Percentiles rank a stretch among this genome's conserved stretches.
Evolutionary conservation across 495 filamentous ascomycete genomes (phyloP).

Genomic region (Neurospora tetraspora): DNA sequence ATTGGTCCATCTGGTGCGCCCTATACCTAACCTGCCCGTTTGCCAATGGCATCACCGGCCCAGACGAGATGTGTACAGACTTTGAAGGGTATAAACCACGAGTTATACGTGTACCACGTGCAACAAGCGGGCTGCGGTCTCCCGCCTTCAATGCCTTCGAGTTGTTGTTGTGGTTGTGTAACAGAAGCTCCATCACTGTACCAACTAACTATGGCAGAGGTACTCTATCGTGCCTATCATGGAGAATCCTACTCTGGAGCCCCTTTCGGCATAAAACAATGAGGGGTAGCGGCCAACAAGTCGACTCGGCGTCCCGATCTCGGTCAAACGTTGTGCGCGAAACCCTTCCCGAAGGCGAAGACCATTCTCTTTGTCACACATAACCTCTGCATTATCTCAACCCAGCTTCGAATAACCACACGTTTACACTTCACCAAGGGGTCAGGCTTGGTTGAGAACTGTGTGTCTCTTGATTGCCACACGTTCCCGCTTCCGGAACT

Average conservation of each 20-base stretch:
- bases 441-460: not conserved
- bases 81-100: not conserved
- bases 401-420: not conserved
- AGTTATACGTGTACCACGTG: conserved; percentile 19
- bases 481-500: not conserved
- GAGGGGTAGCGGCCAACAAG: not conserved
- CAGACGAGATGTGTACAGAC: not conserved
- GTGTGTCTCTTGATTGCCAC: not conserved
- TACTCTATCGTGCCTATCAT: not conserved
- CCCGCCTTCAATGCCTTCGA: not conserved
- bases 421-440: not conserved
- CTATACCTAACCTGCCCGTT: not conserved
- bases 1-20: not conserved
- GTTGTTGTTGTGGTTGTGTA: not conserved
- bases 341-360: not conserved
- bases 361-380: not conserved
- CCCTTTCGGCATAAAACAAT: not conserved
- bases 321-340: not conserved
- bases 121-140: conserved; percentile 9
- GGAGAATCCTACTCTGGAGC: not conserved
- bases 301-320: not conserved
- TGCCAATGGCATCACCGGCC: not conserved
- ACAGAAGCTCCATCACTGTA: not conserved
- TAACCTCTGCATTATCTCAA: not conserved
- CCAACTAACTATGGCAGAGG: not conserved